Base-by-base conservation (phyloP, 768 basidiomycete genomes). In the Sporobolomyces pararoseus region DNA sequence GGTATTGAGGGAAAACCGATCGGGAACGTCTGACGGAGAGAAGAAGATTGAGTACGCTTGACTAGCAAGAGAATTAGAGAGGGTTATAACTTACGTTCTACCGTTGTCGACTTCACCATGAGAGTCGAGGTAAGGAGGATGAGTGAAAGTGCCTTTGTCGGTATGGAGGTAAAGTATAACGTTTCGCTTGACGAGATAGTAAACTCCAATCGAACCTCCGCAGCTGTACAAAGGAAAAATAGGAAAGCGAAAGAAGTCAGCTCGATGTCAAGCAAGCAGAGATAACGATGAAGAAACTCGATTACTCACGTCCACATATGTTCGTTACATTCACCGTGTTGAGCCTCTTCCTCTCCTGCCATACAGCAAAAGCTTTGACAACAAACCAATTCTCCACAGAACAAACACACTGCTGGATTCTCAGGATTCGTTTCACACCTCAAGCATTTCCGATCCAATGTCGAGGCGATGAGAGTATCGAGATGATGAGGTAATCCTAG, bases 71-170 rank as follows among this genome's bases (percentile, higher is more conserved):
- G 7, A 27, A 21, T 14, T 9, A 42, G 39, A 42, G 39, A 42
- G 17, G 39, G 39, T 42, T 17, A 17, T 9, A 42, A 50, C 67
- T 42, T 75, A 91, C 93, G 91, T 86, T 88, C 95, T 91, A 3
- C 88, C 89, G 17, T 90, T 82, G 78, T 98, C 95, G 3, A 91
- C 85, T 76, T 98, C 96, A 1, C 95, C 96, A 70, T 98, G 96
- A 1, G 85, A 85, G 75, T 99, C 96, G 47, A 98, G 84, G 76
- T 96, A 98, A 0, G 95, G 93, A 35, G 94, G 89, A 19, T 86
- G 85, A 1, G 85, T 84, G 79, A 94, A 97, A 4, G 90, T 86
- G n/a, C 95, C 96, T 58, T 88, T 91, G 70, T 86, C 87, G 35
- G 88, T 88, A 76, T 91, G 93, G 23, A 97, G 83, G 78, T 90